Conservation (phyloP, 768 basidiomycete species). For the Tulasnella sp. region DNA sequence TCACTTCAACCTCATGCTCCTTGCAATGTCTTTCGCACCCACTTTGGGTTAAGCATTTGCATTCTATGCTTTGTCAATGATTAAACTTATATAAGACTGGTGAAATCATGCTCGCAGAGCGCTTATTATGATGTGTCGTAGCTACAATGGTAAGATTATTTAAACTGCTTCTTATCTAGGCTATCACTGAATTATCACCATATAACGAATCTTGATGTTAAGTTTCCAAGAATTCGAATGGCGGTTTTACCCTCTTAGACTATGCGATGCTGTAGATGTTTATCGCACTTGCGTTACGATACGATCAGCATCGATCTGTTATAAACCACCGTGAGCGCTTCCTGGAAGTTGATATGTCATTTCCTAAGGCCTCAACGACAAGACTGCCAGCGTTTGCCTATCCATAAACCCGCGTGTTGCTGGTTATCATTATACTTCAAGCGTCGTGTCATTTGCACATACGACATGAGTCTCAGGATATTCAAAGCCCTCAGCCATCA, state of each 20-base stretch:
- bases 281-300: constrained; percentile 74
- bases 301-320: constrained; percentile 47
- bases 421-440: too few species aligned
- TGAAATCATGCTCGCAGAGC: constrained; percentile 59
- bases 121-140: constrained; percentile 93
- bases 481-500: too few species aligned
- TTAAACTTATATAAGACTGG: constrained; percentile 80
- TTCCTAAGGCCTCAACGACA: too few species aligned
- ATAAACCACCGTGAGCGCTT: too few species aligned
- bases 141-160: constrained; percentile 49
- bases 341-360: too few species aligned
- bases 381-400: too few species aligned
- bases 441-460: too few species aligned
- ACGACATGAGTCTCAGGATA: too few species aligned
- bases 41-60: constrained; percentile 55
- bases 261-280: constrained; percentile 57
- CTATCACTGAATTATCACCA: constrained; percentile 14
- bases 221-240: constrained; percentile 59
- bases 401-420: too few species aligned
- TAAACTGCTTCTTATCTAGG: neutral
- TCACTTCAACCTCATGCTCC: neutral
- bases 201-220: constrained; percentile 75
- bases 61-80: constrained; percentile 60
- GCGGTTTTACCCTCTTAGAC: constrained; percentile 51
- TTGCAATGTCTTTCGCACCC: constrained; percentile 14